These are phyloP conservation scores for Penicillium coffeae DNA, from an alignment of 495 filamentous ascomycete species.

Conservation along the genomic window DNA sequence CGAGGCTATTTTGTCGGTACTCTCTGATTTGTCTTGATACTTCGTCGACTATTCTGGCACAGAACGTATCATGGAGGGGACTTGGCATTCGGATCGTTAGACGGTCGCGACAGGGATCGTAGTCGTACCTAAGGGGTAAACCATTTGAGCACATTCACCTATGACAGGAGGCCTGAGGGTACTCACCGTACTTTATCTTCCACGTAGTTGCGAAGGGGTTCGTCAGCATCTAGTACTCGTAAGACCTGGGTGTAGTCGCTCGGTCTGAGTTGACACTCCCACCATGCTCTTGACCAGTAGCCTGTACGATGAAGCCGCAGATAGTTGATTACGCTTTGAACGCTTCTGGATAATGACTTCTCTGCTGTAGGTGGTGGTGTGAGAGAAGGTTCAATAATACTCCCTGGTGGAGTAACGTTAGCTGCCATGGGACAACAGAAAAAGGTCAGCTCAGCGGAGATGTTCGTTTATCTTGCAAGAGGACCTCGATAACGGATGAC, in stretches of 20 bases:
- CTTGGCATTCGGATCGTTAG: constrained; percentile 22
- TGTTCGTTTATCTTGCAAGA: too few relatives aligned
- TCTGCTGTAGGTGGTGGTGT: constrained; percentile 2
- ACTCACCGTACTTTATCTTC: constrained; percentile 20
- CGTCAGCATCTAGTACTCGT: constrained; percentile 7
- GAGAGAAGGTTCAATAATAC: background rate
- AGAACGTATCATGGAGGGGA: constrained; percentile 15
- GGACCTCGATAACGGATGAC: too few relatives aligned
- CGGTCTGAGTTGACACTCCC: constrained; percentile 3
- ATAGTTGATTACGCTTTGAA: constrained; percentile 7
- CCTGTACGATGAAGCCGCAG: constrained; percentile 8
- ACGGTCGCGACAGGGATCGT: constrained; percentile 9
- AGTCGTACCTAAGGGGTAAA: constrained; percentile 14
- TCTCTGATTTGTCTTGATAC: constrained; percentile 8
- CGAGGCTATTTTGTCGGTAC: too few relatives aligned
- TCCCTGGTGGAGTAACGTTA: constrained; percentile 12
- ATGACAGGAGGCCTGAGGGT: constrained; percentile 1
- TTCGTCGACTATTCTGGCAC: constrained; percentile 9
- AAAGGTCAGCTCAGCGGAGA: too few relatives aligned
- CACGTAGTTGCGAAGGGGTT: constrained; percentile 12
- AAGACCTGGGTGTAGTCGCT: constrained; percentile 8
- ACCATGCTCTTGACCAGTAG: constrained; percentile 5
- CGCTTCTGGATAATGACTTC: constrained; percentile 1
- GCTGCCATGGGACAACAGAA: constrained; percentile 15
- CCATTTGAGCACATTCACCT: constrained; percentile 6